These are phyloP conservation scores for Dactylellina sp. DNA, from an alignment of 2,329 filamentous ascomycete species.

Conservation along the genomic window DNA sequence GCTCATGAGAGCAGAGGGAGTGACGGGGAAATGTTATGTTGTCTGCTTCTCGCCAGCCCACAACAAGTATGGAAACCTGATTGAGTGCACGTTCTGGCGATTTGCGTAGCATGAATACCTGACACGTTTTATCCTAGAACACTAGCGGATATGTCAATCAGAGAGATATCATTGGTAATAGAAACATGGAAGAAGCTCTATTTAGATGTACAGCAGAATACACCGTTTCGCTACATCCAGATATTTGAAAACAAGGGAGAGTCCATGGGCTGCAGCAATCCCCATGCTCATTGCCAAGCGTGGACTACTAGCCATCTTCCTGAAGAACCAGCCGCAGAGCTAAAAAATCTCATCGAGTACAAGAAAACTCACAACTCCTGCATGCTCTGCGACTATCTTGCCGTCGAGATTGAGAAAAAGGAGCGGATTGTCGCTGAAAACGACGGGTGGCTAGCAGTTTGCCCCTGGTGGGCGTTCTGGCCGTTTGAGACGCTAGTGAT, in stretches of 20 bases:
- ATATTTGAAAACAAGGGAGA: constrained; percentile 99
- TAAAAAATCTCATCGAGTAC: constrained; percentile 83
- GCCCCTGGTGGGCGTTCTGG: constrained; percentile 98
- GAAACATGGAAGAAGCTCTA: constrained; percentile 94
- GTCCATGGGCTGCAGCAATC: constrained; percentile 98
- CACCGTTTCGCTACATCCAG: constrained; percentile 93
- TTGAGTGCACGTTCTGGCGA: no score
- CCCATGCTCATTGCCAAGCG: constrained; percentile 94
- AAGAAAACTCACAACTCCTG: constrained; percentile 76
- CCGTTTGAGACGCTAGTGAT: constrained; percentile 95
- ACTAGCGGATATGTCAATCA: constrained; percentile 84
- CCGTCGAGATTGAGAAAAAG: constrained; percentile 81
- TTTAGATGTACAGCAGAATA: constrained; percentile 77
- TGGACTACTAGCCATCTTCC: constrained; percentile 94
- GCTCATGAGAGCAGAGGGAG: constrained; percentile 83
- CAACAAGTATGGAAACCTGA: constrained; percentile 69
- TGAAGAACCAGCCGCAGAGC: constrained; percentile 85
- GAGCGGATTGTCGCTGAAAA: constrained; percentile 93
- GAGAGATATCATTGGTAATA: constrained; percentile 83
- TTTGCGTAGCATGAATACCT: constrained; percentile 11
- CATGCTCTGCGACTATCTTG: constrained; percentile 86
- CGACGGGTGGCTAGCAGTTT: constrained; percentile 82
- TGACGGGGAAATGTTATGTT: constrained; percentile 96
- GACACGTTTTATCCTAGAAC: constrained; percentile 67
- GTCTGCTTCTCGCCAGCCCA: constrained; percentile 93